Evolutionary conservation across 2,329 filamentous ascomycete genomes (phyloP), one percentile per base, ranked within the genome.

Genomic region (Byssothecium circinans): DNA sequence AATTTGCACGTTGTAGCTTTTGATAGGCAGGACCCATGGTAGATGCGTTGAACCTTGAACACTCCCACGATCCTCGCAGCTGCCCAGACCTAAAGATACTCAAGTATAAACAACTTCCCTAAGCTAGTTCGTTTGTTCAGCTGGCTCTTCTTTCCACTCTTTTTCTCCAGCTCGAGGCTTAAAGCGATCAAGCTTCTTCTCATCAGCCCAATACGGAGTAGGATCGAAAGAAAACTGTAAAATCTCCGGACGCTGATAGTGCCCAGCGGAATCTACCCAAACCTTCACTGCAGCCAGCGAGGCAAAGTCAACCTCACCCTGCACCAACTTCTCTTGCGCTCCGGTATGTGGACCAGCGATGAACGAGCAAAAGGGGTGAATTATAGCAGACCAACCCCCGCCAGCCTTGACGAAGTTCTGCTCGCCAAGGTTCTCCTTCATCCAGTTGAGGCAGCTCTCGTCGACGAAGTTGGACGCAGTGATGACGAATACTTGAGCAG

Each of bases 401-500:
- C 68, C 69, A 17, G 50, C 49, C 45, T 69, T 70, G 17, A 70
- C 57, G 2, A 65, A 47, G 30, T 71, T 61, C 36, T 69, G 65
- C 33, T 61, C 49, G 23, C 68, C 68, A 1, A 72, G 58, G 27
- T 71, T 71, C 46, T 68, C 57, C 46, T 63, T 51, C 67, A 70
- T 69, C 64, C 74, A 77, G 12, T 65, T 53, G 12, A 77, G 56
- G 32, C 74, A 76, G 2, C 51, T 60, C 11, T 73, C 61, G 29
- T 77, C 74, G 2, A 77, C 70, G 23, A 74, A 75, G 43, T 73
- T 74, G 6, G 67, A 69, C 2, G 74, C 74, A 1, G 64, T 65
- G 23, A 77, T 58, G 18, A 75, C 74, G 43, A 75, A 77, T 2
- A 72, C 70, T 47, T 77, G 74, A 12, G 68, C 74, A 1, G 73